phyloP scores from a whole-genome alignment of 441 rosid genomes.

The Populus trichocarpa region DNA sequence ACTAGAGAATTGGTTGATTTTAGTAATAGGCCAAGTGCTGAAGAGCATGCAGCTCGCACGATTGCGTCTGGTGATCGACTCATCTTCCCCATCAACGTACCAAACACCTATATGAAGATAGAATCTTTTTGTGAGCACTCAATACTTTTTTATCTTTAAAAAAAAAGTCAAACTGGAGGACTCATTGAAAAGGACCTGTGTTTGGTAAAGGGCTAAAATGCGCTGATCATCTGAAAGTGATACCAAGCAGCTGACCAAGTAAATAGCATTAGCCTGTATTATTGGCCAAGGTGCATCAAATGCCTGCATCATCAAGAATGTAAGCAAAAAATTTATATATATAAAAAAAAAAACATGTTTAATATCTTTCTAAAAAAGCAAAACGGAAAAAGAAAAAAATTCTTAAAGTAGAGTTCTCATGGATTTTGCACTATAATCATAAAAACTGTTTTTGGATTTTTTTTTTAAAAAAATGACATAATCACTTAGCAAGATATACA shows the following conservation, averaged over 20 bases:
- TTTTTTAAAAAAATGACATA: too few species aligned
- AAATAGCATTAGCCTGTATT: conserved; percentile 92
- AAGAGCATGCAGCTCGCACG: conserved; percentile 85
- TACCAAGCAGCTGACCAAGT: conserved; percentile 77
- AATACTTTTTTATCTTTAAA: background rate
- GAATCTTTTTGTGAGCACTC: background rate
- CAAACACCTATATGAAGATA: conserved; percentile 55
- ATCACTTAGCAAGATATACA: conserved; percentile 24
- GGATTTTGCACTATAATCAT: too few species aligned
- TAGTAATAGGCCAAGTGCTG: conserved; percentile 73
- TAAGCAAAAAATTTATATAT: background rate
- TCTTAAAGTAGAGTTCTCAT: too few species aligned
- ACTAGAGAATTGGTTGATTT: conserved; percentile 59
- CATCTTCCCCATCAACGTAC: conserved; percentile 82
- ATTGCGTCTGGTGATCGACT: conserved; percentile 72
- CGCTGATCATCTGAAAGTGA: conserved; percentile 84
- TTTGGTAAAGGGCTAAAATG: conserved; percentile 55
- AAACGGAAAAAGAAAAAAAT: too few species aligned
- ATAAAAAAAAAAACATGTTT: background rate
- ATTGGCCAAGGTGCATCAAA: conserved; percentile 97
- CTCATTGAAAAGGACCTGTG: conserved; percentile 54
- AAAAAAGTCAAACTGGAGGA: background rate
- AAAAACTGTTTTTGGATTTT: too few species aligned
- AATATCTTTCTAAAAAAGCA: background rate
- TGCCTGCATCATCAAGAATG: conserved; percentile 51